Evolutionary conservation across 257 asterid genomes (phyloP).

Genomic region (Capsicum rhomboideum): DNA sequence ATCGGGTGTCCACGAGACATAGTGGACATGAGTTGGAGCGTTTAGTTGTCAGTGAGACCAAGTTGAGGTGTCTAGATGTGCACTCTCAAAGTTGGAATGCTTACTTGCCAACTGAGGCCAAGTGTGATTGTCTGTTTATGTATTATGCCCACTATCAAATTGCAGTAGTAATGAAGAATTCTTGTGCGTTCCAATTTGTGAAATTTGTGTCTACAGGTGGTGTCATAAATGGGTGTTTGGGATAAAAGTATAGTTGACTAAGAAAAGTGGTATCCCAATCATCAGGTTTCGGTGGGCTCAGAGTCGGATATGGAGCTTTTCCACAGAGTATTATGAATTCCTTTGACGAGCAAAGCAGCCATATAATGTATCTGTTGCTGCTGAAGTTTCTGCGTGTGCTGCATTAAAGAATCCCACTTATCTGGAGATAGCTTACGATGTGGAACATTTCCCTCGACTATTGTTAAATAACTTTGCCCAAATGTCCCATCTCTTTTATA

Average conservation of each 20-base stretch:
- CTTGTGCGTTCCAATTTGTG: not conserved
- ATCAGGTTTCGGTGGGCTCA: slow-evolving; percentile 87
- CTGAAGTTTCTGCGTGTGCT: slow-evolving; percentile 93
- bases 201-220: not conserved
- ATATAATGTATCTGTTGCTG: slow-evolving; percentile 92
- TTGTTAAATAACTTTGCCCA: not conserved
- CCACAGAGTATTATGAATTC: slow-evolving; percentile 76
- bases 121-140: too few relatives aligned
- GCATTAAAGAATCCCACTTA: slow-evolving; percentile 69
- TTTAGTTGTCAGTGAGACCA: too few relatives aligned
- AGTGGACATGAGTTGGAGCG: too few relatives aligned
- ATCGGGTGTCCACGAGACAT: too few relatives aligned
- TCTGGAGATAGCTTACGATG: slow-evolving; percentile 50
- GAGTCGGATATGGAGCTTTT: slow-evolving; percentile 92
- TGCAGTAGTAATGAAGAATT: not conserved
- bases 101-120: too few relatives aligned
- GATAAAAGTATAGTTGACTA: not conserved
- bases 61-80: too few relatives aligned
- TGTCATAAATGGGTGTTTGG: not conserved
- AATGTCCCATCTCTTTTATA: not conserved
- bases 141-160: not conserved
- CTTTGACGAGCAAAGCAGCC: slow-evolving; percentile 98
- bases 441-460: not conserved
- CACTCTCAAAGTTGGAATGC: too few relatives aligned
- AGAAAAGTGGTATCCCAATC: not conserved